These are phyloP conservation scores for Fusarium longipes DNA, from an alignment of 2,329 filamentous ascomycete species.

Conservation along the genomic window DNA sequence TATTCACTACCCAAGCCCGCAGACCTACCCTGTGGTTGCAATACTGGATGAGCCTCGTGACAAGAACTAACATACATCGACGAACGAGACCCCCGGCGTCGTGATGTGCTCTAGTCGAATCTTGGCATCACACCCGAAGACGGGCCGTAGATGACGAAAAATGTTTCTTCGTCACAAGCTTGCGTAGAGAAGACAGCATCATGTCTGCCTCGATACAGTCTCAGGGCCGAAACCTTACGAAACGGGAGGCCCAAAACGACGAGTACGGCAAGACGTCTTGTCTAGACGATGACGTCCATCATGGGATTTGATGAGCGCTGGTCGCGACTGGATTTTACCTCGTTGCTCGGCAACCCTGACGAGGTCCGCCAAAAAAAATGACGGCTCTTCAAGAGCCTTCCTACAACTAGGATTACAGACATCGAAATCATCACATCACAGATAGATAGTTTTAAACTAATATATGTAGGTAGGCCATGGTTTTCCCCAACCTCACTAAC, in stretches of 20 bases:
- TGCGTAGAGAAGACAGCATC: not conserved
- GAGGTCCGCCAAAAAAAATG: not conserved
- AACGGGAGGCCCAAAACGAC: not conserved
- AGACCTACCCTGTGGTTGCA: conserved; percentile 12
- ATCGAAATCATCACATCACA: not conserved
- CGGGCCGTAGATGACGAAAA: conserved; percentile 27
- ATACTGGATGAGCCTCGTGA: conserved; percentile 2
- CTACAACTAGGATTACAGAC: not conserved
- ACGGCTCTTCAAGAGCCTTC: not conserved
- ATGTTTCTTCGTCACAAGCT: not conserved
- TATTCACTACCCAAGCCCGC: not conserved
- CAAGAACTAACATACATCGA: not conserved
- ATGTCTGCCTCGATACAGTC: conserved; percentile 14
- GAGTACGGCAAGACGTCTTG: not conserved
- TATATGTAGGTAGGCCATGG: conserved; percentile 79
- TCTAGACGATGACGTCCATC: not conserved
- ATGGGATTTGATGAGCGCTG: not conserved
- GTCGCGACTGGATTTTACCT: not conserved
- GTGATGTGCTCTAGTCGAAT: conserved; percentile 24
- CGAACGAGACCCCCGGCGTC: conserved; percentile 22
- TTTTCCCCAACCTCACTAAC: conserved; percentile 91
- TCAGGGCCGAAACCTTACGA: conserved; percentile 5
- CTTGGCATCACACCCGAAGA: conserved; percentile 35
- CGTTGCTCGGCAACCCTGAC: conserved; percentile 4
- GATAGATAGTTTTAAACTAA: not conserved